Evolutionary conservation across 208 protist species (phyloP), one percentile per base, ranked within the genome.

Genomic region (Balamuthia mandrillaris): DNA sequence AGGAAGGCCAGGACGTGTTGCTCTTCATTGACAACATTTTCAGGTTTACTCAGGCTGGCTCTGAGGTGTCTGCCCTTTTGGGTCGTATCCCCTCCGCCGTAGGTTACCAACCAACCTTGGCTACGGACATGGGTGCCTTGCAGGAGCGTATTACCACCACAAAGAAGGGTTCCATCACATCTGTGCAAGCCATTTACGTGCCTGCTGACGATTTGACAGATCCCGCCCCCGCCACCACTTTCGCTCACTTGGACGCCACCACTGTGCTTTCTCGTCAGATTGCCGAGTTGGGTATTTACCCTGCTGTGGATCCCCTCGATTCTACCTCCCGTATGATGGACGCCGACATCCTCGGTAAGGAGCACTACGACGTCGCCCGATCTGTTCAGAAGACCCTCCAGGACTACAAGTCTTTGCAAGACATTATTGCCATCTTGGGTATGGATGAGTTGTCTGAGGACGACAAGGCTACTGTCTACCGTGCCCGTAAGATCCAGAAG

Each of bases 21-120:
- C 94, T 99, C 49, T 99, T 99, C 94, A 97, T 99, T 88, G 97
- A 99, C 93, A 99, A 99, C 95, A 98, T 99, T 91, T 99, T 99
- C 96, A 95, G 97, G 75, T 99, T 98, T 93, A 98, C 97, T 42
- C 97, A 99, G 95, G 97, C 96, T 58, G 96, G 97, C 94, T 98
- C 97, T 42, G 97, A 99, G 92, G 96, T 99, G 94, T 98, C 97
- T 81, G 96, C 97, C 81, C 91, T 98, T 35, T 91, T 99, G 10
- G 97, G 97, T 86, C 96, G 97, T 92, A 99, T 99, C 92, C 97
- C 97, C 52, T 98, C 97, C 31, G 97, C 97, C 85, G 97, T 99
- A 83, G 97, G 97, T 92, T 99, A 99, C 95, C 97, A 99, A 95
- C 97, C 97, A 33, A 99, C 97, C 29, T 94, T 99, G 9, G 96